These are phyloP conservation scores for Tetrapisispora iriomotensis DNA, from an alignment of 805 yeast species.

Conservation along the genomic window DNA sequence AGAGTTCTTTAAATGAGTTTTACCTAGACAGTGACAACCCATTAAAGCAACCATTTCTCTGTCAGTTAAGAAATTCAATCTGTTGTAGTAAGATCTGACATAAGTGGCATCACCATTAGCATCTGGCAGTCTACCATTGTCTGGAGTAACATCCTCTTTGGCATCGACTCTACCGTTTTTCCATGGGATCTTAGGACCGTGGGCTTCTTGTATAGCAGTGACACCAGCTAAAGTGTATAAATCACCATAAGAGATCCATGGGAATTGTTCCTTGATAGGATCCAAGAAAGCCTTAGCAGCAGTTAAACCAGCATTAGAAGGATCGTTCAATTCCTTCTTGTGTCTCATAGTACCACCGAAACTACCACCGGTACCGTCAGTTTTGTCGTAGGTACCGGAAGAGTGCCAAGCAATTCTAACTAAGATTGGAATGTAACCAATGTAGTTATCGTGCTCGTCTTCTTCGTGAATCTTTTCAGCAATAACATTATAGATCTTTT, in stretches of 20 bases:
- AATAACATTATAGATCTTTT: conserved; percentile 60
- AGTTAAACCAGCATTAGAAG: conserved; percentile 55
- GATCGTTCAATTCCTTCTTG: conserved; percentile 41
- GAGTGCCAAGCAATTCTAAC: conserved; percentile 83
- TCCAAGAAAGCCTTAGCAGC: conserved; percentile 47
- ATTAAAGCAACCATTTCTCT: conserved; percentile 64
- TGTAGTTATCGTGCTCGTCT: conserved; percentile 52
- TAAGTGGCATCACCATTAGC: conserved; percentile 58
- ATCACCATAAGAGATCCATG: conserved; percentile 73
- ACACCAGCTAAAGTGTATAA: conserved; percentile 74
- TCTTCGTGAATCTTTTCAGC: conserved; percentile 49
- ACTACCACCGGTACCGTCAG: conserved; percentile 53
- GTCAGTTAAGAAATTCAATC: conserved; percentile 55
- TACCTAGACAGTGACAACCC: conserved; percentile 71
- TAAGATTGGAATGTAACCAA: conserved; percentile 66
- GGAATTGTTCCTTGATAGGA: conserved; percentile 44
- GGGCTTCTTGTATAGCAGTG: conserved; percentile 65
- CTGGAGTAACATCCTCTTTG: conserved; percentile 41
- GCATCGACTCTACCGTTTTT: conserved; percentile 69
- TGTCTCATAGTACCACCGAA: conserved; percentile 61
- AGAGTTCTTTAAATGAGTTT: conserved; percentile 58
- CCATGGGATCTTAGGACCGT: conserved; percentile 75
- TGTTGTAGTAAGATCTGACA: conserved; percentile 49
- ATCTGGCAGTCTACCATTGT: conserved; percentile 65
- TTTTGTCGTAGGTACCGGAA: conserved; percentile 67